phyloP scores from a whole-genome alignment of 768 basidiomycete species.

The Phanerochaete sordida region DNA sequence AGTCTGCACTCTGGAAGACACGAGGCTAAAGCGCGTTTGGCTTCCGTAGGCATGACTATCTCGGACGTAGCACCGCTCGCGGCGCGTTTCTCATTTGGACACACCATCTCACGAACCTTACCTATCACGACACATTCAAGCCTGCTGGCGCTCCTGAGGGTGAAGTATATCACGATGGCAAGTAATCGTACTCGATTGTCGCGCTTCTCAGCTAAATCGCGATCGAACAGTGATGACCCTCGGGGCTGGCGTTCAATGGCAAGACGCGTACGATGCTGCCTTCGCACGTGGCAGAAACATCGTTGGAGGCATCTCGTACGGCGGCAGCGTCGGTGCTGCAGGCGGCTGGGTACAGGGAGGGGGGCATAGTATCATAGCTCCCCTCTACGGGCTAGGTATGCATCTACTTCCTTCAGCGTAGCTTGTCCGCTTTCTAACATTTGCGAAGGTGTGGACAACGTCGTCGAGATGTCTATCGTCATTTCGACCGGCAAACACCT shows the following conservation, averaged over 20 bases:
- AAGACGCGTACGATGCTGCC: slow-evolving; percentile 37
- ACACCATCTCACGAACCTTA: slow-evolving; percentile 36
- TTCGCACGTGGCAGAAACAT: slow-evolving; percentile 37
- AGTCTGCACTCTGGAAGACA: neutral
- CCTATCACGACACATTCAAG: slow-evolving; percentile 26
- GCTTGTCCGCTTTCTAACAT: neutral
- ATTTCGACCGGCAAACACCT: slow-evolving; percentile 38
- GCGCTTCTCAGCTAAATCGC: neutral
- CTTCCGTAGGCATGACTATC: slow-evolving; percentile 30
- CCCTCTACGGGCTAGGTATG: slow-evolving; percentile 43
- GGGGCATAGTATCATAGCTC: slow-evolving; percentile 39
- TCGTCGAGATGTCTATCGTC: slow-evolving; percentile 42
- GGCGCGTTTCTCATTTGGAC: slow-evolving; percentile 40
- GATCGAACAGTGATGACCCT: slow-evolving; percentile 22
- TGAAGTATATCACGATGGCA: slow-evolving; percentile 21
- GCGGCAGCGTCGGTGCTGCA: slow-evolving; percentile 42
- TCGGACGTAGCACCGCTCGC: slow-evolving; percentile 36
- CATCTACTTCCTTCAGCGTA: neutral
- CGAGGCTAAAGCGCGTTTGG: neutral
- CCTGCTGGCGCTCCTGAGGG: slow-evolving; percentile 28
- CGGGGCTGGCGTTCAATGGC: slow-evolving; percentile 45
- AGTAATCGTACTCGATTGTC: neutral
- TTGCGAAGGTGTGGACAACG: slow-evolving; percentile 45
- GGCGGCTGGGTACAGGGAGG: slow-evolving; percentile 49
- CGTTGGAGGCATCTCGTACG: slow-evolving; percentile 39